Evolutionary conservation across 2,329 filamentous ascomycete species (phyloP), one percentile per base, ranked within the genome.

Genomic region (Didymella pinodella): DNA sequence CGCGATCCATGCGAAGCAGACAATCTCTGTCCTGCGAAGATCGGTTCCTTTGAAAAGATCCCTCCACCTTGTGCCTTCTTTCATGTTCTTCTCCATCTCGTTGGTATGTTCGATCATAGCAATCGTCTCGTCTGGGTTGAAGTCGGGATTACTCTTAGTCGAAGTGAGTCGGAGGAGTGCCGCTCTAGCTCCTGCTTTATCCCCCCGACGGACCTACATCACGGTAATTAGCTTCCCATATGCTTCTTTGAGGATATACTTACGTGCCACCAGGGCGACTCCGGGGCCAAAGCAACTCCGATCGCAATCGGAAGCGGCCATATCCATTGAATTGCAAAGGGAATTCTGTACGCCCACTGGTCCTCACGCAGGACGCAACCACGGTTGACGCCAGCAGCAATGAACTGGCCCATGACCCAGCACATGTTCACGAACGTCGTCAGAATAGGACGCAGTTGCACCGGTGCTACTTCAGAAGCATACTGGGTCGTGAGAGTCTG

Each of bases 21-120:
- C 82, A 62, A 89, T 88, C 70, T 91, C 92, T 1, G 92, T 96
- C 20, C 92, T 85, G 50, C 92, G 88, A 51, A 88, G 81, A 73
- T 96, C 88, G 14, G 85, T 84, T 7, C 91, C 91, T 75, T 84
- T 89, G 83, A 96, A 95, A 77, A 91, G 94, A 74, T 96, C 92
- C 65, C 83, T 77, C 76, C 93, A 96, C 45, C 84, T 87, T 8
- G 90, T 86, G 26, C 91, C 91, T 14, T 81, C 80, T 29, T 59
- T 57, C 54, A 92, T 89, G 74, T 85, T 80, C 71, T 91, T 84
- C 74, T 96, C 92, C n/a, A 96, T 80, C 1, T 90, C 89, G 1
- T 90, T 93, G 0, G 92, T 96, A 71, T 95, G 90, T 3, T 92
- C 86, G 87, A 97, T 96, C 91, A 96, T 94, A 65, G 90, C 88